These are phyloP conservation scores for Gastrolobium villosum DNA, from an alignment of 306 rosid species.

Conservation along the genomic window DNA sequence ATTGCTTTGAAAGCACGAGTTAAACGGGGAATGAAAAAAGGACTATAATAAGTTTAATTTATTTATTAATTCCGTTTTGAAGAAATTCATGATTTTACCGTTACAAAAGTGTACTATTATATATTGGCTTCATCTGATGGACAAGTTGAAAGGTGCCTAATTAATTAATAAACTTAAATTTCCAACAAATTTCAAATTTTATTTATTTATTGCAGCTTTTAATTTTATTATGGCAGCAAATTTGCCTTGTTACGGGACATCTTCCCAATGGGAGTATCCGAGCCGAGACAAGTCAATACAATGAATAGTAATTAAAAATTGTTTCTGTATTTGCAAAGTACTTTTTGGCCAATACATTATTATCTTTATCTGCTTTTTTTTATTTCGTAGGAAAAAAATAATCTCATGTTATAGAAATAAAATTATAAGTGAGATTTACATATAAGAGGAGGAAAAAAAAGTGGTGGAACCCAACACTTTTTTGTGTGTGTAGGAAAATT, in stretches of 20 bases:
- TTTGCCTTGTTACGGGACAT: conserved; percentile 43
- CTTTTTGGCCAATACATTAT: neutral
- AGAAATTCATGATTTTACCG: conserved; percentile 55
- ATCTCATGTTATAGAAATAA: no score
- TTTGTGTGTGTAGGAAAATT: no score
- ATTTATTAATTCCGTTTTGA: conserved; percentile 11
- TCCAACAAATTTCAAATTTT: conserved; percentile 26
- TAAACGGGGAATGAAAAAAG: neutral
- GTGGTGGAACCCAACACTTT: no score
- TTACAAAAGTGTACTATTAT: conserved; percentile 42
- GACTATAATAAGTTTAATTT: neutral
- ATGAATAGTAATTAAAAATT: neutral
- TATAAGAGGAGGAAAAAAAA: no score
- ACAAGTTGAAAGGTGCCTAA: conserved; percentile 41
- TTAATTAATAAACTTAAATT: conserved; percentile 33
- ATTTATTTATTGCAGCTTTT: conserved; percentile 30
- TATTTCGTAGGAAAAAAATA: no score
- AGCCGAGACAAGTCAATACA: conserved; percentile 22
- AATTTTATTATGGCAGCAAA: conserved; percentile 2
- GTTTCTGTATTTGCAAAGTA: conserved; percentile 21
- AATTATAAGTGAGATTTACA: no score
- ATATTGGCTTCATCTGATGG: neutral
- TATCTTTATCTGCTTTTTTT: no score
- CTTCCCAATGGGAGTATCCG: conserved; percentile 22
- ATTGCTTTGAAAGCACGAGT: neutral